Conservation (phyloP, 2,329 filamentous ascomycete species). For the Fusarium devonianum region DNA sequence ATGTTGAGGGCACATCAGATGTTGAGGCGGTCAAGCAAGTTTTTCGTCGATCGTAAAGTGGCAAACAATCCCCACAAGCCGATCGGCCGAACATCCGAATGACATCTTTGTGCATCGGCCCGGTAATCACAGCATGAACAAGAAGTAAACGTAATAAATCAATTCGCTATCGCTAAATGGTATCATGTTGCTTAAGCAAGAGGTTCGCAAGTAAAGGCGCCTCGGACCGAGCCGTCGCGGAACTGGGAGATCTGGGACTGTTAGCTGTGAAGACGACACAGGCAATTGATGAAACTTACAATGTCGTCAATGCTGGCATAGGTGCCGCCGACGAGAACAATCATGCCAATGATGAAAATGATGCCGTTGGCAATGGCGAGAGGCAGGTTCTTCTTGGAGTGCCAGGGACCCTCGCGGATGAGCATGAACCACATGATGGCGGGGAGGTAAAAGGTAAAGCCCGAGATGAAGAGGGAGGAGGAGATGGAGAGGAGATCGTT, state of each 20-base stretch:
- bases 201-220: slow-evolving; percentile 42
- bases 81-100: background rate
- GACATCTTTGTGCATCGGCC: background rate
- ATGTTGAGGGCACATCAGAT: too few species aligned
- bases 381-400: slow-evolving; percentile 42
- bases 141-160: background rate
- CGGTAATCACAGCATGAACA: slow-evolving; percentile 6
- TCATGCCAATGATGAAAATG: slow-evolving; percentile 43
- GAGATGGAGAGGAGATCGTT: slow-evolving; percentile 67
- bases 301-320: slow-evolving; percentile 45
- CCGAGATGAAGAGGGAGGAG: slow-evolving; percentile 59
- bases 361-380: slow-evolving; percentile 38
- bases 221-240: slow-evolving; percentile 36
- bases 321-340: slow-evolving; percentile 46
- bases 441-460: slow-evolving; percentile 53
- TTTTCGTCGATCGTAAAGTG: background rate
- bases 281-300: slow-evolving; percentile 34
- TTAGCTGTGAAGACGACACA: slow-evolving; percentile 12
- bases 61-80: background rate
- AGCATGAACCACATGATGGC: slow-evolving; percentile 55
- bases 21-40: too few species aligned
- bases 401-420: slow-evolving; percentile 43
- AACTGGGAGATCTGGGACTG: slow-evolving; percentile 37
- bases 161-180: slow-evolving; percentile 29
- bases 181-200: slow-evolving; percentile 37